Conservation (phyloP, 2,329 filamentous ascomycete species). For the Pseudonectria buxi region DNA sequence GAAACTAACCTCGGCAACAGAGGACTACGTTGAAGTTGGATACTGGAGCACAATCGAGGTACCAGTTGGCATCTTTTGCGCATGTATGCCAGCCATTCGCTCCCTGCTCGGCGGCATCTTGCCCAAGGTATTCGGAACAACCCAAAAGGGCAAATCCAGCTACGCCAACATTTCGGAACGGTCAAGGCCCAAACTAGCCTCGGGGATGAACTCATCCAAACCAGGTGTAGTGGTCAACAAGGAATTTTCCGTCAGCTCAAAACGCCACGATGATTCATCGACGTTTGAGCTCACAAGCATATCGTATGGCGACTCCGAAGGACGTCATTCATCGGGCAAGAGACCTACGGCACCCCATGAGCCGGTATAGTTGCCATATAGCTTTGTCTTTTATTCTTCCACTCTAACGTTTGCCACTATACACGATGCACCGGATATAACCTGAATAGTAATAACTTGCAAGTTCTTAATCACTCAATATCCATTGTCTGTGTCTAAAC, state of each 20-base stretch:
- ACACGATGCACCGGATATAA: background rate
- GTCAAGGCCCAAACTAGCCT: background rate
- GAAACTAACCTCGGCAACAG: conserved; percentile 2
- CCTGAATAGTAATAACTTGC: too few relatives aligned
- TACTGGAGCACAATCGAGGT: conserved; percentile 26
- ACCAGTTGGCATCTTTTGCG: conserved; percentile 23
- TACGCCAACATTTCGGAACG: conserved; percentile 11
- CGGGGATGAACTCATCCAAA: too few relatives aligned
- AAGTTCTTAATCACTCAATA: too few relatives aligned
- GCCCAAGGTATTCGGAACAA: conserved; percentile 11
- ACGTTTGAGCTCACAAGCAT: conserved; percentile 4
- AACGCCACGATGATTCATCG: background rate
- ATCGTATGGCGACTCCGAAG: background rate
- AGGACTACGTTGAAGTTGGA: conserved; percentile 18
- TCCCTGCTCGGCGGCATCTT: conserved; percentile 11
- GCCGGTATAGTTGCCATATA: background rate
- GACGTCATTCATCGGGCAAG: conserved; percentile 1
- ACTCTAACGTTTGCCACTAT: background rate
- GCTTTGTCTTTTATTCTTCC: background rate
- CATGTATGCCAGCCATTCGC: conserved; percentile 22
- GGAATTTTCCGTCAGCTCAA: background rate
- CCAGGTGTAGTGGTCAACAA: background rate
- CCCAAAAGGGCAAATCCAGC: conserved; percentile 4
- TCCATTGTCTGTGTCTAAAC: too few relatives aligned
- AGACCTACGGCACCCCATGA: conserved; percentile 3